A percentile compares a stretch with the other conserved stretches of the same genome.
Conservation (phyloP, 305 asterid species). For the Solanum hybrid region DNA sequence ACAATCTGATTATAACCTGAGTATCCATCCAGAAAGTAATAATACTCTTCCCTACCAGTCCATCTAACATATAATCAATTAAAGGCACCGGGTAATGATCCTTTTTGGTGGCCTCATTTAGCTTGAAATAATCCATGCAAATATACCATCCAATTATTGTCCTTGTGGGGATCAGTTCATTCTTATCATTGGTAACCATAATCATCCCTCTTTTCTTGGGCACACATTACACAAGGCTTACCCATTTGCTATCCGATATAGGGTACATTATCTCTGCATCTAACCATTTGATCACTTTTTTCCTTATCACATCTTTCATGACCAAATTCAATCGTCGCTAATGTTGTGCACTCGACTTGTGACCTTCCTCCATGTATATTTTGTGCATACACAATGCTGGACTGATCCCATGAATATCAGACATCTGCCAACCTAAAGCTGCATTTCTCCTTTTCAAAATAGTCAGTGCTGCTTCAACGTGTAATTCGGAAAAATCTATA, state of each 20-base stretch:
- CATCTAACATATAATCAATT: not conserved
- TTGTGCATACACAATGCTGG: not conserved
- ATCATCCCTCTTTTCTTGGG: not conserved
- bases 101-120: not conserved
- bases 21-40: too few species aligned
- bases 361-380: not conserved
- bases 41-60: not conserved
- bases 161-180: not conserved
- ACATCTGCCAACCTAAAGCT: not conserved
- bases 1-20: too few species aligned
- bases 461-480: not conserved
- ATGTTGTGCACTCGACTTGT: not conserved
- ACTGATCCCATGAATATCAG: not conserved
- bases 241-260: not conserved
- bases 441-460: not conserved
- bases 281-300: not conserved
- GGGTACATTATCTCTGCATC: not conserved
- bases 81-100: not conserved
- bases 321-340: too few species aligned
- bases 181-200: not conserved
- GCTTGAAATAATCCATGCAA: not conserved
- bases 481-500: too few species aligned
- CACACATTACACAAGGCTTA: not conserved
- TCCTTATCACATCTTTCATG: not conserved
- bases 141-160: not conserved